Base-by-base conservation (phyloP, 2,329 filamentous ascomycete species). In the Colletotrichum theobromicola region DNA sequence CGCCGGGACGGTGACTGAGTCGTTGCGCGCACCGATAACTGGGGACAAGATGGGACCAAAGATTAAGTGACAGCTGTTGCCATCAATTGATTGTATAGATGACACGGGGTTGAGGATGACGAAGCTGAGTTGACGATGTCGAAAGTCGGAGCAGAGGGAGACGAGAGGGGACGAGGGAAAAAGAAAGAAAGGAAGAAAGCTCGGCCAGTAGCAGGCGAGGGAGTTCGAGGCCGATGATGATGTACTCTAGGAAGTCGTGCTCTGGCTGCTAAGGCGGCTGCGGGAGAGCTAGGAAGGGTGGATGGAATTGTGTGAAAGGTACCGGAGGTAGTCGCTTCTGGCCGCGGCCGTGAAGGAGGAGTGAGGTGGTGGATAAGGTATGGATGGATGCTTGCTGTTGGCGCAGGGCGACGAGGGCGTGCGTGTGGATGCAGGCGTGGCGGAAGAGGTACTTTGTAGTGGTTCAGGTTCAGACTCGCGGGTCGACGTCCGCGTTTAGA, bases 1-100 rank as follows among this genome's bases (percentile, higher is more conserved):
- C 55, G 28, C 68, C 50, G 50, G 42, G 34, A 60, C 57, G 16
- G 67, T 37, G 72, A 75, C 68, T 75, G 72, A 75, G 72, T 72
- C 72, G 72, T 72, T 75, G 46, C 63, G 34, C 68, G 58, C 62
- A 67, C 68, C 42, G 63, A 72, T 72, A 72, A 75, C 46, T 75
- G 72, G 72, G 46, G 72, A 64, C 57, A 37, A 28, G 62, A 72
- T 64, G 72, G 72, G 63, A 72, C 69, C 57, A 35, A 74, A 75
- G 68, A 67, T 75, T 72, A 72, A 75, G 70, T 50, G 68, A 63
- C 57, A 67, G 57, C 42, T 75, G 32, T 50, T 62, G 42, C 69
- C 37, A 55, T 72, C 55, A 72, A 74, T 74, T 72, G 68, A 58
- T 71, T 72, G 68, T 72, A 67, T 72, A 58, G 68, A 67, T 67